Evolutionary conservation across 352 stramenopile genomes (phyloP).

Genomic region (Pythium insidiosum): DNA sequence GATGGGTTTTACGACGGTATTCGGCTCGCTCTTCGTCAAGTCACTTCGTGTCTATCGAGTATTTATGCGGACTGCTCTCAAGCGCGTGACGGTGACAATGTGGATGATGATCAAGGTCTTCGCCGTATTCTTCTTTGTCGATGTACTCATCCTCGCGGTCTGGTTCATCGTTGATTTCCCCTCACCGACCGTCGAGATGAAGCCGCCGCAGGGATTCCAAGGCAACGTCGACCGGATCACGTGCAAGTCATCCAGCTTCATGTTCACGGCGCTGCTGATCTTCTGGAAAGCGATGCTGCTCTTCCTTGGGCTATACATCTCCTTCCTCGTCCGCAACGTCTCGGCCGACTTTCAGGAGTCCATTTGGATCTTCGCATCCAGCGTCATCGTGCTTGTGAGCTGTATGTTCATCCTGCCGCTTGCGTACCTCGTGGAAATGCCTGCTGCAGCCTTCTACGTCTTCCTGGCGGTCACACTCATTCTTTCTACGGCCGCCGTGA

Average conservation of each 20-base stretch:
- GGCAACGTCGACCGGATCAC: slow-evolving; percentile 8
- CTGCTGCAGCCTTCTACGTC: slow-evolving; percentile 22
- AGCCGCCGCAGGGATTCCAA: background rate
- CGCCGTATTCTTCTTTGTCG: slow-evolving; percentile 14
- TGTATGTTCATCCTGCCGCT: slow-evolving; percentile 29
- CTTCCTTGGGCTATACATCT: slow-evolving; percentile 28
- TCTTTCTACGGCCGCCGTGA: slow-evolving; percentile 11
- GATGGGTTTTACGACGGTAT: slow-evolving; percentile 22
- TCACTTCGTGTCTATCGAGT: slow-evolving; percentile 30
- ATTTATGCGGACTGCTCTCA: slow-evolving; percentile 20
- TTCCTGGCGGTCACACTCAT: slow-evolving; percentile 27
- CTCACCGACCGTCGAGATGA: slow-evolving; percentile 1
- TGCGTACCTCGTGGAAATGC: slow-evolving; percentile 34
- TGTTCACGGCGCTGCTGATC: slow-evolving; percentile 7
- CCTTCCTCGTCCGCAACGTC: slow-evolving; percentile 40
- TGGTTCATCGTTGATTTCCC: slow-evolving; percentile 24
- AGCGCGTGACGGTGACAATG: slow-evolving; percentile 18
- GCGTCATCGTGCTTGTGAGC: slow-evolving; percentile 26
- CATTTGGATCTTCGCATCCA: slow-evolving; percentile 40
- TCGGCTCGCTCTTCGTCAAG: slow-evolving; percentile 24
- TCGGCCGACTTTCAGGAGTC: slow-evolving; percentile 43
- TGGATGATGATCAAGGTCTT: slow-evolving; percentile 23
- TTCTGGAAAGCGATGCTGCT: slow-evolving; percentile 21
- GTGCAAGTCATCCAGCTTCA: slow-evolving; percentile 19
- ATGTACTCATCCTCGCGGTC: slow-evolving; percentile 16